Evolutionary conservation across 2,329 filamentous ascomycete species (phyloP).

Genomic region (Beauveria rudraprayagi): DNA sequence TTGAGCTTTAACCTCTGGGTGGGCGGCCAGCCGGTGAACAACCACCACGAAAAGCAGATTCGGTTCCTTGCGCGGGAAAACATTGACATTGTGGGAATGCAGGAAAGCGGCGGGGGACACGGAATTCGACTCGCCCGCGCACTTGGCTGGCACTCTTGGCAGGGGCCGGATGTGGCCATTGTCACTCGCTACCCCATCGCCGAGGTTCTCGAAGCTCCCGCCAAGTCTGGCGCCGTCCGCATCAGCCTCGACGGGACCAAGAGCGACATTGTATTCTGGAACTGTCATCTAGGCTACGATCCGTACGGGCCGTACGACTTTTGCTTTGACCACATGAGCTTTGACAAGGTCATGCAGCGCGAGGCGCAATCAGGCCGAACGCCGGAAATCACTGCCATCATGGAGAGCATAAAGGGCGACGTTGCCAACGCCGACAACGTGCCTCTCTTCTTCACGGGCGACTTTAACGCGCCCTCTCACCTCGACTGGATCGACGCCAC

Average conservation of each 20-base stretch:
- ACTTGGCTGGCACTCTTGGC: conserved; percentile 32
- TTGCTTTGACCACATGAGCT: conserved; percentile 28
- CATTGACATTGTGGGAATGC: conserved; percentile 30
- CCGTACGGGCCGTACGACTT: conserved; percentile 37
- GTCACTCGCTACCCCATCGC: conserved; percentile 33
- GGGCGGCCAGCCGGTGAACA: conserved; percentile 27
- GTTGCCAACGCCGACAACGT: conserved; percentile 22
- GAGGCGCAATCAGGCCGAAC: conserved; percentile 30
- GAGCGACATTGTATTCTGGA: conserved; percentile 27
- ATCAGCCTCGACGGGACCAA: conserved; percentile 27
- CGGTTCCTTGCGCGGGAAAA: conserved; percentile 24
- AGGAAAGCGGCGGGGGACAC: conserved; percentile 27
- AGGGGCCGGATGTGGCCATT: conserved; percentile 25
- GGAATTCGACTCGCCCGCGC: conserved; percentile 27
- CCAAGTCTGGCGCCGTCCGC: conserved; percentile 23
- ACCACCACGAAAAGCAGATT: conserved; percentile 32
- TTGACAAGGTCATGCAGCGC: conserved; percentile 25
- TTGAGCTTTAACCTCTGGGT: conserved; percentile 34
- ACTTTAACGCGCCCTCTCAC: conserved; percentile 37
- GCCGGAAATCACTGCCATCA: conserved; percentile 28
- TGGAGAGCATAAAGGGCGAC: conserved; percentile 25
- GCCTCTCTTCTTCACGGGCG: conserved; percentile 31
- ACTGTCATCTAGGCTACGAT: conserved; percentile 28
- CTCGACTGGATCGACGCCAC: conserved; percentile 31
- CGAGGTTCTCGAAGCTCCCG: conserved; percentile 19